These are phyloP conservation scores for Microdochium paspali DNA, from an alignment of 2,329 filamentous ascomycete species.

Conservation along the genomic window DNA sequence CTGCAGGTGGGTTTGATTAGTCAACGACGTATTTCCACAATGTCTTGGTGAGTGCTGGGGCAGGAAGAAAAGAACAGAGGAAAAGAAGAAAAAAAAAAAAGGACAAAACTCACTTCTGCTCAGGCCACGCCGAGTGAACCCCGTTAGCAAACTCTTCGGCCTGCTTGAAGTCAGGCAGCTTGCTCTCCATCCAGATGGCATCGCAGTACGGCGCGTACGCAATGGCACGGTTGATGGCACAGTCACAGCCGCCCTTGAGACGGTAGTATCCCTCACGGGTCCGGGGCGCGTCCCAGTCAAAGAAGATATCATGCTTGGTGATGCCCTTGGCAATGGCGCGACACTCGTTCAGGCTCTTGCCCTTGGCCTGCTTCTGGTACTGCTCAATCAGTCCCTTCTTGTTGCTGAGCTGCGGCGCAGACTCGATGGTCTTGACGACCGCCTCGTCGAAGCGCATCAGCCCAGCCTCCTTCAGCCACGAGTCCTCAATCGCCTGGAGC, in stretches of 20 bases:
- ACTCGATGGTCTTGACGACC: conserved; percentile 72
- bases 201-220: conserved; percentile 92
- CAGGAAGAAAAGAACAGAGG: too few relatives aligned
- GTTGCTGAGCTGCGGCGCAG: conserved; percentile 44
- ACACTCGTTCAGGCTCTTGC: conserved; percentile 79
- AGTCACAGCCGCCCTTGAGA: conserved; percentile 83
- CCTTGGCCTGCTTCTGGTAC: conserved; percentile 61
- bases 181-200: conserved; percentile 99
- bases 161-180: conserved; percentile 84
- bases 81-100: too few relatives aligned
- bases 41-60: too few relatives aligned
- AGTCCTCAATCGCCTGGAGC: conserved; percentile 86
- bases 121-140: conserved; percentile 88
- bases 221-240: conserved; percentile 80
- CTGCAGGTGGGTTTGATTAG: conserved; percentile 28
- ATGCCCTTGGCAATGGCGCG: conserved; percentile 69
- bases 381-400: conserved; percentile 58
- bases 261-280: conserved; percentile 95
- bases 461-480: conserved; percentile 69
- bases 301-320: conserved; percentile 74
- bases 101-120: conserved; percentile 69
- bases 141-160: conserved; percentile 89
- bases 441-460: conserved; percentile 88
- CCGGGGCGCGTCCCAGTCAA: conserved; percentile 90
- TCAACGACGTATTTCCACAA: too few relatives aligned